Evolutionary conservation across 176 grass and related monocot genomes (phyloP).

Genomic region (Zoysia pacifica): DNA sequence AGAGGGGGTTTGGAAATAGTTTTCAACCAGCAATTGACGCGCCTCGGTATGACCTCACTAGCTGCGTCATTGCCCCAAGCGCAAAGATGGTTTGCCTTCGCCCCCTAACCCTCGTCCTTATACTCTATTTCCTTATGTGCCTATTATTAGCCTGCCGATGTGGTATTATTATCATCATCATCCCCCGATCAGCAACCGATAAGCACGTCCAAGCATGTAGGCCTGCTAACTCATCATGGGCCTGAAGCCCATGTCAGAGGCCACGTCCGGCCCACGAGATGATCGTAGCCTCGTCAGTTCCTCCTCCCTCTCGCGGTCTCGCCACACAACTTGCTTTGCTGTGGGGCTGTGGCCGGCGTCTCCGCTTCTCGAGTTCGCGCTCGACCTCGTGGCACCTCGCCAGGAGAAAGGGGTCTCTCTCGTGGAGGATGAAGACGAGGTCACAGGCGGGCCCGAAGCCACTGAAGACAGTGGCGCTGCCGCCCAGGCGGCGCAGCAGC

Average conservation of each 20-base stretch:
- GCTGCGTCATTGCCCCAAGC: conserved; percentile 93
- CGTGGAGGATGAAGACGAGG: conserved; percentile 74
- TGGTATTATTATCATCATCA: conserved; percentile 2
- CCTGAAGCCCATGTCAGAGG: neutral
- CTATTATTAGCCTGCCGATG: neutral
- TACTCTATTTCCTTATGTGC: neutral
- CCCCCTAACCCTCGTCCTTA: accelerated
- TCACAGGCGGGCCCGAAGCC: conserved; percentile 57
- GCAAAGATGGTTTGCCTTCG: conserved; percentile 14
- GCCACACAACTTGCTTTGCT: neutral
- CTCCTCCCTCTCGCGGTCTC: neutral
- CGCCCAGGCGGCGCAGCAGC: conserved; percentile 15
- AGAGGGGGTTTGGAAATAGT: conserved; percentile 94
- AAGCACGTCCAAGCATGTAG: neutral
- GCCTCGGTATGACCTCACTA: conserved; percentile 86
- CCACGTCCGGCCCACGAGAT: neutral
- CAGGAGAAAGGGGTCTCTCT: neutral
- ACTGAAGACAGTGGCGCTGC: conserved; percentile 47
- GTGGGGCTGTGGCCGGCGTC: neutral
- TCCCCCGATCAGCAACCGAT: neutral
- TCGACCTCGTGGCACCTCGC: neutral
- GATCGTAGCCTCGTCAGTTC: neutral
- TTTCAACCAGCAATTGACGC: conserved; percentile 99
- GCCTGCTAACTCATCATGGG: neutral
- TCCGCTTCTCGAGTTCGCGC: neutral